A percentile compares a stretch with the other conserved stretches of the same genome.
Evolutionary conservation across 2,329 filamentous ascomycete species (phyloP).

Genomic region (Periglandula ipomoeae): DNA sequence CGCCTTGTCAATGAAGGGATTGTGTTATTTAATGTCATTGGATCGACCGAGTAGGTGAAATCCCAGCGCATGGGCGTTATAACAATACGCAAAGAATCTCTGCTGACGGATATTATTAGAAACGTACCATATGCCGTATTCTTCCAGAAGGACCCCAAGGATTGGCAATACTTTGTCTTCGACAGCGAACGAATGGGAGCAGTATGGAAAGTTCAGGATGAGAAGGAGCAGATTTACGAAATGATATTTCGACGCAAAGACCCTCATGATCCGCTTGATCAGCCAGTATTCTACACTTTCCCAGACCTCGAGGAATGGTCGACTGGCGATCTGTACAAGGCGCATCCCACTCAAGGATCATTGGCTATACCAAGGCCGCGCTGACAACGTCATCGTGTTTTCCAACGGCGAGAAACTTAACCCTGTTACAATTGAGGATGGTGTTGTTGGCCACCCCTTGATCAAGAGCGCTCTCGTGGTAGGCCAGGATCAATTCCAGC

Average conservation of each 20-base stretch:
- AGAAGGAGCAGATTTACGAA: constrained; percentile 11
- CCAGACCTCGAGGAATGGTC: constrained; percentile 26
- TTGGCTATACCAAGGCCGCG: constrained; percentile 27
- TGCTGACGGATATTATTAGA: constrained; percentile 13
- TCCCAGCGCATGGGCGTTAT: too few species aligned
- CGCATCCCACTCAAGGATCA: constrained; percentile 22
- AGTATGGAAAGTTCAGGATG: constrained; percentile 25
- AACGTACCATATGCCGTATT: constrained; percentile 25
- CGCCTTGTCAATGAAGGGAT: constrained; percentile 26
- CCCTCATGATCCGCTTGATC: constrained; percentile 24
- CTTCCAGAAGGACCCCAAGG: constrained; percentile 20
- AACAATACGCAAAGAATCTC: not conserved
- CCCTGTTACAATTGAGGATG: constrained; percentile 26
- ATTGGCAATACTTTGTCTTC: constrained; percentile 36
- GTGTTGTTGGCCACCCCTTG: constrained; percentile 18
- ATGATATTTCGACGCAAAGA: constrained; percentile 29
- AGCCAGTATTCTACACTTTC: constrained; percentile 27
- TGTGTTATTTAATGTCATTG: constrained; percentile 26
- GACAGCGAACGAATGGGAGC: constrained; percentile 31
- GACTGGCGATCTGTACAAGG: constrained; percentile 26
- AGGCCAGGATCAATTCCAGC: constrained; percentile 35
- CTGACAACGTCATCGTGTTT: constrained; percentile 32
- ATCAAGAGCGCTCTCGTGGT: constrained; percentile 28
- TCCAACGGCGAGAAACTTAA: constrained; percentile 34
- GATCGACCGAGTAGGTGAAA: constrained; percentile 31